Base-by-base conservation (phyloP, 805 yeast genomes). In the Candida pini region DNA sequence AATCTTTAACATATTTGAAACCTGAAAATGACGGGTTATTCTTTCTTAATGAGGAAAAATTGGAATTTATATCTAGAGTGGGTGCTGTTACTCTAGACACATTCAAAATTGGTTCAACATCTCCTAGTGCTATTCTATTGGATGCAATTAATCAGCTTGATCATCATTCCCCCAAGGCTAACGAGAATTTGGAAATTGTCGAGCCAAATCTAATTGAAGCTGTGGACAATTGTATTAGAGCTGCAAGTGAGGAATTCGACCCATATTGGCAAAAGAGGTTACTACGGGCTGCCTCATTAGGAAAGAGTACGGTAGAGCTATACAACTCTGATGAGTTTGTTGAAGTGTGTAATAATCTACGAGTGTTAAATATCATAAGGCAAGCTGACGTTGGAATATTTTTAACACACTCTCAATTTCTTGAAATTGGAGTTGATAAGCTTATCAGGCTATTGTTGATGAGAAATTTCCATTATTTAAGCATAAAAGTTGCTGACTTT, bases 261-360 rank as follows among this genome's bases (percentile, higher is more conserved):
- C 71, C 83, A 0, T 64, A 67, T 34, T 73, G 89, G 81, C 98
- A 92, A 49, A 88, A 87, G 54, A 74, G 73, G 33, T 61, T 90
- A 8, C 58, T 92, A 25, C 70, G 76, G 34, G 95, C 96, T 2
- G 95, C 89, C 0, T 66, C 84, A 0, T 85, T 89, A 60, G 98
- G 97, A 1, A 92, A 90, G 47, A 69, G 84, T 0, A 66, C 73
- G 33, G 56, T 70, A 28, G 74, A 71, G 7, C 51, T 66, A 3
- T 74, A 69, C 47, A 79, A 78, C 49, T 66, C 88, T 3, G 73
- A 73, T 38, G 60, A 66, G 30, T 86, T 81, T 47, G 73, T 86
- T 3, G 65, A 66, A n/a, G 72, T 76, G 3, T 68, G 89, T 41
- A 70, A 79, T 46, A 63, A 62, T 23, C 48, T 87, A 16, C 69